Evolutionary conservation across 2,329 filamentous ascomycete genomes (phyloP).

Genomic region (Beauveria asiatica): DNA sequence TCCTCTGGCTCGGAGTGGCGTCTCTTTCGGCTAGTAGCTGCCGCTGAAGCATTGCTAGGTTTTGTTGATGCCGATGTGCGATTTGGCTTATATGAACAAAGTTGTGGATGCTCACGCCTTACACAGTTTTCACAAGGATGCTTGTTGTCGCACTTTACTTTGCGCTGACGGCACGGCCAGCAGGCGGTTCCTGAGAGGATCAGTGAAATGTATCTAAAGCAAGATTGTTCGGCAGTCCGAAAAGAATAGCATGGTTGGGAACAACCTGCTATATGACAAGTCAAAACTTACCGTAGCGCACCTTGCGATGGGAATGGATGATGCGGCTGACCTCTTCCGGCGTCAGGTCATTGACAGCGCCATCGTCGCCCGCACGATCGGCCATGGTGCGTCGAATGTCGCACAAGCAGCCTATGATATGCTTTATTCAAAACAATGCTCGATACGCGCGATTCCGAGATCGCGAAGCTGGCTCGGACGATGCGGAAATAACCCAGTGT

Average conservation of each 20-base stretch:
- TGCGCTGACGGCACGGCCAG: constrained; percentile 59
- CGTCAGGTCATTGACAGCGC: constrained; percentile 47
- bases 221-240: background rate
- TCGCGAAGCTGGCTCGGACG: constrained; percentile 13
- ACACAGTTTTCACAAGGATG: constrained; percentile 61
- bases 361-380: constrained; percentile 35
- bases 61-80: constrained; percentile 28
- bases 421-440: background rate
- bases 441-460: constrained; percentile 16
- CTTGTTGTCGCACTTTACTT: constrained; percentile 63
- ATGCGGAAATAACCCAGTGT: constrained; percentile 17
- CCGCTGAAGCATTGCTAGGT: constrained; percentile 24
- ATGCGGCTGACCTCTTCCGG: constrained; percentile 59
- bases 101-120: constrained; percentile 54
- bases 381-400: constrained; percentile 28
- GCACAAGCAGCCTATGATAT: background rate
- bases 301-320: constrained; percentile 61
- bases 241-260: background rate
- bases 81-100: constrained; percentile 61
- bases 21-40: constrained; percentile 22
- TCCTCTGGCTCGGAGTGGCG: constrained; percentile 25
- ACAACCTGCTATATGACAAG: background rate
- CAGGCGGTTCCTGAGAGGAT: constrained; percentile 46
- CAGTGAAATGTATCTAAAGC: background rate
- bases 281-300: constrained; percentile 52